Evolutionary conservation across 495 filamentous ascomycete genomes (phyloP), one percentile per base, ranked within the genome.

Genomic region (Glarea lozoyensis): DNA sequence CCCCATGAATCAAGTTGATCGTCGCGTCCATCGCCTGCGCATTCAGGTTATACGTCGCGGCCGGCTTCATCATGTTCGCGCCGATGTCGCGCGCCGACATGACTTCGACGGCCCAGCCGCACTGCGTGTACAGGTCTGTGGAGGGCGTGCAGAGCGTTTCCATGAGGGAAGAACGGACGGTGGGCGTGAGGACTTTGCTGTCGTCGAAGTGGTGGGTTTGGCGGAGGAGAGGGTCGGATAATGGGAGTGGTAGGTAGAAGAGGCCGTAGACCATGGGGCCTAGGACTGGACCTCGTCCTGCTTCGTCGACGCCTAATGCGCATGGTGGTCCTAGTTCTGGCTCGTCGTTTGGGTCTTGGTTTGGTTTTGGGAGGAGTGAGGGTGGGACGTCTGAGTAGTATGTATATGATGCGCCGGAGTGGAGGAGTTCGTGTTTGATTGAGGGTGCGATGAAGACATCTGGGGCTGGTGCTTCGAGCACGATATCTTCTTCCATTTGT

Each of bases 1-100:
- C 82, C 3, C 78, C 78, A 13, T 76, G 62, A 40, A 98, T 90
- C 43, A 98, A 66, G 15, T 74, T 76, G n/a, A 93, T 74, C 1
- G 92, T 98, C 0, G 92, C 88, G 63, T 98, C 90, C 74, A 94
- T 83, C 1, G 92, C 92, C 61, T 97, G 92, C n/a, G 88, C 88
- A 63, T 98, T 98, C 42, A 98, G 72, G 57, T 98, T 98, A 64
- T 95, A 95, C 0, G 70, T 66, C 3, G 69, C 73, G 0, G 61
- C 60, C 10, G 87, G 69, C 20, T 72, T 70, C 59, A 95, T 73
- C 82, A 94, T 93, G 37, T 81, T 78, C 1, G 86, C 72, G 15
- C 74, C 73, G 40, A 94, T 94, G 60, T 90, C 84, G 25, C 86
- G 77, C 11, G 88, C 86, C 2, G 88, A 94, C 42, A 97, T 79